Evolutionary conservation across 331 rosid species (phyloP).

Genomic region (Ulmus americana): DNA sequence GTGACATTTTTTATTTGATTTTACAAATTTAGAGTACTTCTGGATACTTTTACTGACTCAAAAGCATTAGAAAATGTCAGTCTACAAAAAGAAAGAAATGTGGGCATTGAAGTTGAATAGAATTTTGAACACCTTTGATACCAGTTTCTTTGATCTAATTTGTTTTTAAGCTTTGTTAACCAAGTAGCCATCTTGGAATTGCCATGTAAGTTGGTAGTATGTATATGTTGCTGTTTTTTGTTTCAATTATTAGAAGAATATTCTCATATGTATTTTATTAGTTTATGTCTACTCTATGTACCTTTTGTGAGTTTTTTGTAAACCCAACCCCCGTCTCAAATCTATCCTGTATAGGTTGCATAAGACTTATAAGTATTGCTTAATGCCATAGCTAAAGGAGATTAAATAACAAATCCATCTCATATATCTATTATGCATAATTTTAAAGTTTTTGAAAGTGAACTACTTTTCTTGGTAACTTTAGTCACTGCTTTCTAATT

Average conservation of each 20-base stretch:
- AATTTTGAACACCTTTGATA: not conserved
- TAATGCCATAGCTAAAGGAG: not conserved
- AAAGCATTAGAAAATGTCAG: not conserved
- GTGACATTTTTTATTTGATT: not conserved
- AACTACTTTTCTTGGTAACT: too few relatives aligned
- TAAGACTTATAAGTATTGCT: not conserved
- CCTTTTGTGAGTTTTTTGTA: not conserved
- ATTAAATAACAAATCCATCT: too few relatives aligned
- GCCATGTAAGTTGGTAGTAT: not conserved
- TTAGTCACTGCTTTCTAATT: too few relatives aligned
- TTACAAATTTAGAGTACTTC: not conserved
- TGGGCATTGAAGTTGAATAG: not conserved
- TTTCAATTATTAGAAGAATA: not conserved
- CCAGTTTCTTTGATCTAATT: not conserved
- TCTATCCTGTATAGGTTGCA: not conserved
- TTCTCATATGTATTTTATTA: not conserved
- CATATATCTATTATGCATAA: too few relatives aligned
- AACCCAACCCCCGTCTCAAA: too few relatives aligned
- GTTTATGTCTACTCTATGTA: not conserved
- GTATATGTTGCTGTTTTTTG: not conserved
- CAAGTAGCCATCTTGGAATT: not conserved
- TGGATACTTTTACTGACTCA: constrained; percentile 2
- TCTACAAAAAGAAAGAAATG: not conserved
- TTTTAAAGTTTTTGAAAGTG: too few relatives aligned
- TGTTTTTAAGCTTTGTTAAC: not conserved